phyloP scores from a whole-genome alignment of 495 filamentous ascomycete genomes.

The Aspergillus sparsus region DNA sequence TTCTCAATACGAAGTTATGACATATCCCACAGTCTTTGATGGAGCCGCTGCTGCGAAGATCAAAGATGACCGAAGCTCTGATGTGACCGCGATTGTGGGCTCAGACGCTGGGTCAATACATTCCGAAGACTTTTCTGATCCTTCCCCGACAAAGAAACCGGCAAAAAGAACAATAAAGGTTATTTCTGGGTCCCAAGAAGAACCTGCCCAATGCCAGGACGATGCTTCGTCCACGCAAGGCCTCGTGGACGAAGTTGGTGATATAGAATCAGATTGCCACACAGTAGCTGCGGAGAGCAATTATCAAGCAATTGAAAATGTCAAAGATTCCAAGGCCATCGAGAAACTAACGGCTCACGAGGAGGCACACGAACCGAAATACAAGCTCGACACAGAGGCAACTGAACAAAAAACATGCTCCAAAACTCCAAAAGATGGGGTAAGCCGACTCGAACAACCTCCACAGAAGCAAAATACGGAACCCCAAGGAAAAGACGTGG shows the following conservation, averaged over 20 bases:
- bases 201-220: conserved; percentile 27
- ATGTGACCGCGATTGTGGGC: conserved; percentile 39
- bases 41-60: conserved; percentile 23
- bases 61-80: conserved; percentile 35
- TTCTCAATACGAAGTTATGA: background rate
- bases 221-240: conserved; percentile 31
- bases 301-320: conserved; percentile 8
- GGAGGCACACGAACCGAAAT: background rate
- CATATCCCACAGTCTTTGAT: conserved; percentile 22
- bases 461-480: too few relatives aligned
- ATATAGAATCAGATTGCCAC: conserved; percentile 22
- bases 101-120: conserved; percentile 36
- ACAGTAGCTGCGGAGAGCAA: conserved; percentile 21
- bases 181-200: conserved; percentile 32
- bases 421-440: too few relatives aligned
- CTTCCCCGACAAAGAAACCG: conserved; percentile 26
- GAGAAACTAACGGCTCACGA: background rate
- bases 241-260: conserved; percentile 30
- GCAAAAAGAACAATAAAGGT: conserved; percentile 15
- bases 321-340: background rate
- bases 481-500: too few relatives aligned
- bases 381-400: too few relatives aligned
- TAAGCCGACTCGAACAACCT: too few relatives aligned
- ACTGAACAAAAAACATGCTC: too few relatives aligned
- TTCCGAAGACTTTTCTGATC: conserved; percentile 34